Evolutionary conservation across 2,329 filamentous ascomycete genomes (phyloP).

Genomic region (Hymenoscyphus linearis): DNA sequence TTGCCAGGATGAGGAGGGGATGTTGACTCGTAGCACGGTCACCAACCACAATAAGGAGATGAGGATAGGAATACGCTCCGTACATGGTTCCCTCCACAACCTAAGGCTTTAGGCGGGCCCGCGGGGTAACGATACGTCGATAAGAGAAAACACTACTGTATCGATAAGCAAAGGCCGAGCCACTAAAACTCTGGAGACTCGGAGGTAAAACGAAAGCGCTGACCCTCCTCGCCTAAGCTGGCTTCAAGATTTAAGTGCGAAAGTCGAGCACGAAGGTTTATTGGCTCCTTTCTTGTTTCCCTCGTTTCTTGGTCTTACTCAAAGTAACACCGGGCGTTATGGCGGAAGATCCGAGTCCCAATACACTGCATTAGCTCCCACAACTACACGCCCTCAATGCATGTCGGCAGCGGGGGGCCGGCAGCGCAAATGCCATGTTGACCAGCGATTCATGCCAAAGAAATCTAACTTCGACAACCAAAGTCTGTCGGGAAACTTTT

Average conservation of each 20-base stretch:
- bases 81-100: neutral
- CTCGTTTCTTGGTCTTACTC: neutral
- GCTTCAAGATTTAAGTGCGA: neutral
- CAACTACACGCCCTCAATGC: neutral
- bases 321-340: too few species aligned
- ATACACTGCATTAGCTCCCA: neutral
- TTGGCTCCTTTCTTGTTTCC: neutral
- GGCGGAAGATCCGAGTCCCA: neutral
- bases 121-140: neutral
- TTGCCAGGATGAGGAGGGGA: neutral
- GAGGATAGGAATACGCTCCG: too few species aligned
- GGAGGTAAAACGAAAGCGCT: neutral
- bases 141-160: neutral
- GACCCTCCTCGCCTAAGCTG: neutral
- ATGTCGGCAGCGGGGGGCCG: neutral
- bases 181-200: neutral
- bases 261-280: neutral
- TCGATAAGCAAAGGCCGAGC: conserved; percentile 1
- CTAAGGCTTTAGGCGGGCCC: neutral
- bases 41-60: neutral
- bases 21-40: neutral
- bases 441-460: conserved; percentile 1
- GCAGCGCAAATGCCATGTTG: neutral
- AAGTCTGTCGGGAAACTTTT: neutral
- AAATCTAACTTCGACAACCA: neutral